A percentile compares a stretch with the other conserved stretches of the same genome.
phyloP scores from a whole-genome alignment of 1,284 basidiomycete genomes.

The Ceratobasidium theobromae region DNA sequence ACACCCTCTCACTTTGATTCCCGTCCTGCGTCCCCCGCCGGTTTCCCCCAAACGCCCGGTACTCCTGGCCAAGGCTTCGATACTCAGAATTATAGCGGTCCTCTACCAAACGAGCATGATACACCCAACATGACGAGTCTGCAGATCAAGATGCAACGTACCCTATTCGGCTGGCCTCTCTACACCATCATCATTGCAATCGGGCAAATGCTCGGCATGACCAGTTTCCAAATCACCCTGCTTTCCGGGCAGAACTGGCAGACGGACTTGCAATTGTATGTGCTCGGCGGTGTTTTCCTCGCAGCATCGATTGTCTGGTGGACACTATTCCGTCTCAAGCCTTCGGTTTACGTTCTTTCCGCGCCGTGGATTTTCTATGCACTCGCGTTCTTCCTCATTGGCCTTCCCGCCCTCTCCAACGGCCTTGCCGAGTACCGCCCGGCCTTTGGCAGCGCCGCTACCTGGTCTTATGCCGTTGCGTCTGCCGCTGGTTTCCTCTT shows the following conservation, averaged over 20 bases:
- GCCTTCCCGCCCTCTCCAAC: slow-evolving; percentile 72
- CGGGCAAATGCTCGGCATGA: slow-evolving; percentile 83
- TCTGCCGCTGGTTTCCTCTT: slow-evolving; percentile 88
- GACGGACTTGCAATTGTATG: slow-evolving; percentile 80
- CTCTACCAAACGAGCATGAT: slow-evolving; percentile 54
- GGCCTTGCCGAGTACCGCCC: slow-evolving; percentile 64
- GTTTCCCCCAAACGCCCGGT: slow-evolving; percentile 39
- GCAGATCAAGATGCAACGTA: slow-evolving; percentile 77
- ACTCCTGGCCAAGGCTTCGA: slow-evolving; percentile 43
- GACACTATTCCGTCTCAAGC: slow-evolving; percentile 83
- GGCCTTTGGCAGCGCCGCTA: slow-evolving; percentile 72
- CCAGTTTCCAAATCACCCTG: slow-evolving; percentile 93
- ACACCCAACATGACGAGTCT: slow-evolving; percentile 71
- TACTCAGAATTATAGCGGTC: slow-evolving; percentile 55
- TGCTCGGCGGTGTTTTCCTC: slow-evolving; percentile 83
- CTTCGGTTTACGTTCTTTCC: slow-evolving; percentile 82
- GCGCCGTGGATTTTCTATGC: slow-evolving; percentile 88
- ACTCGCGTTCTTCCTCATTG: slow-evolving; percentile 86
- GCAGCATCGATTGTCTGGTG: slow-evolving; percentile 87
- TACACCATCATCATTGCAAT: slow-evolving; percentile 86
- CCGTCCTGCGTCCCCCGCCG: slow-evolving; percentile 70
- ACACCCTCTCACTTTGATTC: slow-evolving; percentile 70
- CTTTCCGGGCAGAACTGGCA: slow-evolving; percentile 84
- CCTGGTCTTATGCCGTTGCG: slow-evolving; percentile 86
- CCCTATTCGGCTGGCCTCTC: slow-evolving; percentile 81